phyloP scores from a whole-genome alignment of 768 basidiomycete genomes.

The Thelephora aurantiotincta region DNA sequence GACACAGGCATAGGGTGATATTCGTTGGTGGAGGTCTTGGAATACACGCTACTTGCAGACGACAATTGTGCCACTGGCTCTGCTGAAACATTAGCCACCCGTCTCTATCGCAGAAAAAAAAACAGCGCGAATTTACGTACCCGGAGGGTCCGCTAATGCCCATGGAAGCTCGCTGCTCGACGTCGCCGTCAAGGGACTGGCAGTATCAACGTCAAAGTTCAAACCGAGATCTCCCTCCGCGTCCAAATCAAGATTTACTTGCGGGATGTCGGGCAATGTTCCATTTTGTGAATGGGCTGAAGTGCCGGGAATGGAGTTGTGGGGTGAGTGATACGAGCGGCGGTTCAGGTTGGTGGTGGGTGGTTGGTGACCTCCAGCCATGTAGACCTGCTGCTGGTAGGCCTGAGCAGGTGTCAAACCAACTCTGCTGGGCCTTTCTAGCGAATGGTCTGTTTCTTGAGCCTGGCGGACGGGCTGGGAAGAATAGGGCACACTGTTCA shows the following conservation, averaged over 20 bases:
- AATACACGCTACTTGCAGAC: slow-evolving; percentile 21
- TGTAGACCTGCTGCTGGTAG: slow-evolving; percentile 65
- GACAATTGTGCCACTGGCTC: slow-evolving; percentile 4
- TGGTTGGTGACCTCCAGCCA: slow-evolving; percentile 25
- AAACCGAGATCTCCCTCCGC: slow-evolving; percentile 16
- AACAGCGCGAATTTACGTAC: background rate
- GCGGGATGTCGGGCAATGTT: background rate
- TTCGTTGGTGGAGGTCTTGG: slow-evolving; percentile 24
- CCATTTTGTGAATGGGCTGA: slow-evolving; percentile 12
- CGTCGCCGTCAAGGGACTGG: slow-evolving; percentile 27
- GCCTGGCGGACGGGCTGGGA: slow-evolving; percentile 34
- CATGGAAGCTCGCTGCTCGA: slow-evolving; percentile 11
- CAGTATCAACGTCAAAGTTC: slow-evolving; percentile 40
- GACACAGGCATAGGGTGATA: slow-evolving; percentile 13
- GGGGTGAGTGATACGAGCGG: slow-evolving; percentile 1
- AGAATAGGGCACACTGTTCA: slow-evolving; percentile 29
- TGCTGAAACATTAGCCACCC: background rate
- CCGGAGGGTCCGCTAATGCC: background rate
- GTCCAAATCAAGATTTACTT: background rate
- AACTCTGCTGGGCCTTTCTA: slow-evolving; percentile 29
- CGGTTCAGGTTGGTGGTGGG: slow-evolving; percentile 20
- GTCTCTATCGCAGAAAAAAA: background rate
- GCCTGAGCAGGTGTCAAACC: slow-evolving; percentile 68
- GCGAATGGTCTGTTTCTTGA: slow-evolving; percentile 22
- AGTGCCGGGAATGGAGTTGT: slow-evolving; percentile 9